Evolutionary conservation across 192 early-diverging fungal genomes (phyloP).

Genomic region (Entomortierella lignicola): DNA sequence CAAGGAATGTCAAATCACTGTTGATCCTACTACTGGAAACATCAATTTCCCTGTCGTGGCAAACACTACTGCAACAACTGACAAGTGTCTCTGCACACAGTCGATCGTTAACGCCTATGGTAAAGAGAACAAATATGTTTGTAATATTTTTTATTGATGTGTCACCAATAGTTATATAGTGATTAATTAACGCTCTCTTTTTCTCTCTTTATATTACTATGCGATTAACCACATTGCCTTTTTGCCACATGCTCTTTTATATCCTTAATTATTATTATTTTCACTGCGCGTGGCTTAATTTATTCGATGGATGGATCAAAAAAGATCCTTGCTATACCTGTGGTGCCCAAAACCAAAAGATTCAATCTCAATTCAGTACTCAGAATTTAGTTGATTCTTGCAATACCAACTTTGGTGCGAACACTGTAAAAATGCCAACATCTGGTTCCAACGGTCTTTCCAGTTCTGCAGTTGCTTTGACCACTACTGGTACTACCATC

Average conservation of each 20-base stretch:
- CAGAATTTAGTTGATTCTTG: conserved; percentile 35
- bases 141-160: neutral
- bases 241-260: too few relatives aligned
- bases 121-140: conserved; percentile 2
- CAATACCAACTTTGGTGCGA: conserved; percentile 50
- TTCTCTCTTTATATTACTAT: too few relatives aligned
- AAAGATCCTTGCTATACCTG: conserved; percentile 50
- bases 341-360: conserved; percentile 47
- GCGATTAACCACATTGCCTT: too few relatives aligned
- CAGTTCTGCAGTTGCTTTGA: too few relatives aligned
- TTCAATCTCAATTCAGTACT: conserved; percentile 35
- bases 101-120: conserved; percentile 33
- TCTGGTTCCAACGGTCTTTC: too few relatives aligned
- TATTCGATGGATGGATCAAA: too few relatives aligned
- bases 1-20: conserved; percentile 29
- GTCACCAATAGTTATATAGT: too few relatives aligned
- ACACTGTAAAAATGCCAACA: conserved; percentile 43
- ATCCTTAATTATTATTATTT: too few relatives aligned
- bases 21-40: conserved; percentile 26
- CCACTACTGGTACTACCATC: too few relatives aligned
- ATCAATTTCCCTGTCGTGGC: conserved; percentile 38
- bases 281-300: too few relatives aligned
- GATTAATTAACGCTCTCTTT: too few relatives aligned
- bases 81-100: conserved; percentile 54
- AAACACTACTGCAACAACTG: conserved; percentile 16